phyloP scores from a whole-genome alignment of 169 alveolate genomes.

The Besnoitia besnoiti region DNA sequence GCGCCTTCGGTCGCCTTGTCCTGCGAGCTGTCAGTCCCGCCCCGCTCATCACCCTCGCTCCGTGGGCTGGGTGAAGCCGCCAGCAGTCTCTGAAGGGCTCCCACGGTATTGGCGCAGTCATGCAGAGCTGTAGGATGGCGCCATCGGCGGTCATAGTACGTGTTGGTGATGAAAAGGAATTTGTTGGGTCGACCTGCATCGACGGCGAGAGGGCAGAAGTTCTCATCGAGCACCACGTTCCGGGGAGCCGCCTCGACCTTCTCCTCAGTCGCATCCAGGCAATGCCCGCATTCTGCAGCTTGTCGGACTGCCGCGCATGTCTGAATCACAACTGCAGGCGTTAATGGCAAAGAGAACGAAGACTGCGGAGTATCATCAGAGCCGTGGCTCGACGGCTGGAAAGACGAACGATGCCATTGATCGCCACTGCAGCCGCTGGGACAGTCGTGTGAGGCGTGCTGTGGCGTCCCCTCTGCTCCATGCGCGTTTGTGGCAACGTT shows the following conservation, averaged over 20 bases:
- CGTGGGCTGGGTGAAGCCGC: neutral
- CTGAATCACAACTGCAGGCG: neutral
- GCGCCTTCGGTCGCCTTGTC: neutral
- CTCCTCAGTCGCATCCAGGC: neutral
- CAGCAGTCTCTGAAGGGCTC: neutral
- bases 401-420: no score
- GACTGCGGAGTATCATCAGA: no score
- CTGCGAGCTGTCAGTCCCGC: neutral
- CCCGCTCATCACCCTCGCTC: neutral
- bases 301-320: neutral
- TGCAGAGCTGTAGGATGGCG: neutral
- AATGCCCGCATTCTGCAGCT: neutral
- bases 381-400: no score
- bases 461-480: no score
- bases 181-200: neutral
- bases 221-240: neutral
- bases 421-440: no score
- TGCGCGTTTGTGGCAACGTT: no score
- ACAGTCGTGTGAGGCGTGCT: no score
- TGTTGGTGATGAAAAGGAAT: neutral
- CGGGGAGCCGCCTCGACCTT: neutral
- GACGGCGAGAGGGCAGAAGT: neutral
- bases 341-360: neutral
- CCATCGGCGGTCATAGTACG: neutral
- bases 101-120: constrained; percentile 1